Evolutionary conservation across 257 asterid genomes (phyloP), one percentile per base, ranked within the genome.

Genomic region (Petrea volubilis): DNA sequence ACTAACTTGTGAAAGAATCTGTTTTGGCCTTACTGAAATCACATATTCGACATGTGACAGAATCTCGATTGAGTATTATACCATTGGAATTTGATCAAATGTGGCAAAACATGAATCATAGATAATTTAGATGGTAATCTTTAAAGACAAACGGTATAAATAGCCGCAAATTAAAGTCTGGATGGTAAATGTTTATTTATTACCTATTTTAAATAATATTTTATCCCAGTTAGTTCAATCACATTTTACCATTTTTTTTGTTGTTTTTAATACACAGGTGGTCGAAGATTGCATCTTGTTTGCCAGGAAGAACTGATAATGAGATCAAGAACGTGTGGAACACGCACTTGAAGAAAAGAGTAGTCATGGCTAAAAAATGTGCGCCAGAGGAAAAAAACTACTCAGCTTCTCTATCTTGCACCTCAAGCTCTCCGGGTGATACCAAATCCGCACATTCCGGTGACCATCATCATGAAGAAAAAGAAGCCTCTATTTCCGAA

Each of bases 301-400:
- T 92, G 60, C 96, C 96, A 0, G 96, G 97, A 74, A 85, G 97
- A 78, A 92, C 97, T 0, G 97, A 92, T 53, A 92, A 92, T 1
- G 97, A 92, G 86, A 86, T 92, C 7, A 92, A 92, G 71, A 92
- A 92, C 14, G 86, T 87, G 24, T 92, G 97, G 97, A 87, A 92
- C 57, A 89, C 96, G 0, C 81, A 83, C 55, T 72, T 92, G 50
- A 92, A 89, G 89, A 92, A 89, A 61, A 81, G 72, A 62, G 23
- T 74, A 10, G n/a, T n/a, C n/a, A 8, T 3, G 23, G 2, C 47
- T n/a, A 72, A 53, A 58, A 70, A 67, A 57, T 28, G 14, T 21
- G 28, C 1, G 6, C 21, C 5, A 6, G 17, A 36, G 23, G 0
- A 3, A 14, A 27, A 40, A 51, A 34, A 57, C 12, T 11, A 20